Percentiles rank a stretch among this genome's conserved stretches.
These are phyloP conservation scores for Megacollybia platyphylla DNA, from an alignment of 1,284 basidiomycete genomes.

Conservation along the genomic window DNA sequence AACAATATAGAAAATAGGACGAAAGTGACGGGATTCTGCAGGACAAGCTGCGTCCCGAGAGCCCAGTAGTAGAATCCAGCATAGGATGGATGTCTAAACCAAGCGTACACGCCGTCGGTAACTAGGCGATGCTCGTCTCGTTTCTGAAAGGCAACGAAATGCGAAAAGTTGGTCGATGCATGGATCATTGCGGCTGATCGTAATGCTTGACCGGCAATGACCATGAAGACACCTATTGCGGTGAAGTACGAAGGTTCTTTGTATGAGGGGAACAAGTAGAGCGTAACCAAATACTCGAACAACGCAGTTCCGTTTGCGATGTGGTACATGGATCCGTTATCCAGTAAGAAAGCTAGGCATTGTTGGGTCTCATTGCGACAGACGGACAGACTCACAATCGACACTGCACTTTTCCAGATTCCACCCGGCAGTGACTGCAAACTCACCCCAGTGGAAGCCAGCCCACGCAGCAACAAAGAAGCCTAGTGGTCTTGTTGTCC, in stretches of 20 bases:
- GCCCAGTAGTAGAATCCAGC: conserved; percentile 99
- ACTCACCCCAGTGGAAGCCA: conserved; percentile 89
- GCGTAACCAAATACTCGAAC: conserved; percentile 66
- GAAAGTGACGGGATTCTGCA: conserved; percentile 80
- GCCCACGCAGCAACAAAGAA: conserved; percentile 76
- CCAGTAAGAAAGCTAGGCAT: conserved; percentile 76
- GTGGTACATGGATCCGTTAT: conserved; percentile 84
- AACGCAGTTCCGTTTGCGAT: conserved; percentile 74
- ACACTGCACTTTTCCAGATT: conserved; percentile 87
- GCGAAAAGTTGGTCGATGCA: conserved; percentile 88
- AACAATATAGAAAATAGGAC: conserved; percentile 51
- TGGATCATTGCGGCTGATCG: conserved; percentile 93
- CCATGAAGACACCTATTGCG: conserved; percentile 41
- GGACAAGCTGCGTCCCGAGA: conserved; percentile 83
- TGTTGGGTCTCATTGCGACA: neutral
- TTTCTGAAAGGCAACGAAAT: conserved; percentile 71
- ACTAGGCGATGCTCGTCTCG: conserved; percentile 68
- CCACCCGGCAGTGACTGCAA: conserved; percentile 91
- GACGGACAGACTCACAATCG: conserved; percentile 58
- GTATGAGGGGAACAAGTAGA: conserved; percentile 50
- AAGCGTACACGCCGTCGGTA: conserved; percentile 80
- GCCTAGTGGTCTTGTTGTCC: conserved; percentile 67
- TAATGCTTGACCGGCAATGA: conserved; percentile 64
- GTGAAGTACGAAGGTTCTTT: conserved; percentile 47
- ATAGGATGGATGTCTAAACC: conserved; percentile 92